Evolutionary conservation across 2,329 filamentous ascomycete species (phyloP), one percentile per base, ranked within the genome.

Genomic region (Phyllosticta ampelicida): DNA sequence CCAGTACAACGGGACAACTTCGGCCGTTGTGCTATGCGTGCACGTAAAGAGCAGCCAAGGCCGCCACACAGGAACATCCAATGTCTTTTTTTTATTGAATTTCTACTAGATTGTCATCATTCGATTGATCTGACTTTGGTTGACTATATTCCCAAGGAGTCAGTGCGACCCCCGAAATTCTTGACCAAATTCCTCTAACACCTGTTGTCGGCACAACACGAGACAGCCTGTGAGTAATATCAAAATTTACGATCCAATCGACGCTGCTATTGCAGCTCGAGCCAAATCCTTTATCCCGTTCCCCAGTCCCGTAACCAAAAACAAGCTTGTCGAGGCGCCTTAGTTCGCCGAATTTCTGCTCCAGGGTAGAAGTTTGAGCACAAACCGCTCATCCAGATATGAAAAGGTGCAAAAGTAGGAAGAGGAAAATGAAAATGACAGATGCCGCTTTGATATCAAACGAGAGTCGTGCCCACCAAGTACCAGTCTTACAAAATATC

Each of bases 401-500:
- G 36, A n/a, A 16, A 36, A 36, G 13, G 5, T 13, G 9, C 30
- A 36, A 44, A 44, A 44, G n/a, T n/a, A n/a, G n/a, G 30, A 36
- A 9, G 16, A 44, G 6, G 36, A 16, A 44, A n/a, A 8, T 5
- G 3, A 8, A 44, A 44, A n/a, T 18, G 36, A 44, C 49, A 48
- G 26, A 26, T 53, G 50, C 52, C 55, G 55, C 55, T 57, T 57
- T 57, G 53, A 44, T 44, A 16, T 50, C 51, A 57, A 55, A 57
- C 51, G 55, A 57, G 55, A 57, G 55, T 57, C 55, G 44, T 57
- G 30, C 44, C 49, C 50, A 57, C 51, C 50, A 57, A 36, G 51
- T 18, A n/a, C 52, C 52, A 50, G 55, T 51, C 52, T 52, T 50
- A 26, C n/a, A 30, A 57, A 57, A 53, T 57, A 57, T 57, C 52